Percentiles rank a stretch among this genome's conserved stretches.
phyloP scores from a whole-genome alignment of 1,284 basidiomycete genomes.

The Chiua sp. region DNA sequence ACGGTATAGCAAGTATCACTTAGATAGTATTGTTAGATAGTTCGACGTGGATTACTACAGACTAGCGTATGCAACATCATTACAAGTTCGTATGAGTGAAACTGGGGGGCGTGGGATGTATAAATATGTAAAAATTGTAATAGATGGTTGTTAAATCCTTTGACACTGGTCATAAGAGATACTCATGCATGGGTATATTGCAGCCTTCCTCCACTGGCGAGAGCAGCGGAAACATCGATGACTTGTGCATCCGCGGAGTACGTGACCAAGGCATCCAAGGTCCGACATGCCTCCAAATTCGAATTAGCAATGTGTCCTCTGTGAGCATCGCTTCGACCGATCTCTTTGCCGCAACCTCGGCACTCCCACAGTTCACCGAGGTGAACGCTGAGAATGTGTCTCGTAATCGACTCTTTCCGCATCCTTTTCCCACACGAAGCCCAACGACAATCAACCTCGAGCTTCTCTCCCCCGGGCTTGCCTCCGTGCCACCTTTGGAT shows the following conservation, averaged over 20 bases:
- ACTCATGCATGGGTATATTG: neutral
- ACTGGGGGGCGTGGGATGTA: too few species aligned
- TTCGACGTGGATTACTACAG: too few species aligned
- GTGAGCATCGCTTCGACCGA: conserved; percentile 12
- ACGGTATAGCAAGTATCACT: too few species aligned
- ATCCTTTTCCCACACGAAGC: conserved; percentile 15
- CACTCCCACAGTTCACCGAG: conserved; percentile 19
- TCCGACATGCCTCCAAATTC: conserved; percentile 6
- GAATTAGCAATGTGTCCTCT: conserved; percentile 11
- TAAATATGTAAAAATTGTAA: too few species aligned
- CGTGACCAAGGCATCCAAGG: conserved; percentile 8
- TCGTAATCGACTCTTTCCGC: conserved; percentile 23
- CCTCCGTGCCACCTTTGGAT: conserved; percentile 26
- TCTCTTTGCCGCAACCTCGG: conserved; percentile 12
- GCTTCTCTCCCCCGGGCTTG: conserved; percentile 18
- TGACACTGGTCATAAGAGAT: neutral
- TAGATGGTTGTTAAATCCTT: too few species aligned
- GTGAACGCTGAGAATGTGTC: conserved; percentile 22
- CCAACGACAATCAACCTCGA: conserved; percentile 15
- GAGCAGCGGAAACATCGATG: conserved; percentile 12
- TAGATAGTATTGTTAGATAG: too few species aligned
- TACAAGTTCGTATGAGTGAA: too few species aligned
- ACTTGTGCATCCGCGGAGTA: conserved; percentile 7
- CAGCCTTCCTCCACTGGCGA: conserved; percentile 6
- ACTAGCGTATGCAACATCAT: too few species aligned